Evolutionary conservation across 805 yeast species (phyloP).

Genomic region (Myxozyma kluyveri): DNA sequence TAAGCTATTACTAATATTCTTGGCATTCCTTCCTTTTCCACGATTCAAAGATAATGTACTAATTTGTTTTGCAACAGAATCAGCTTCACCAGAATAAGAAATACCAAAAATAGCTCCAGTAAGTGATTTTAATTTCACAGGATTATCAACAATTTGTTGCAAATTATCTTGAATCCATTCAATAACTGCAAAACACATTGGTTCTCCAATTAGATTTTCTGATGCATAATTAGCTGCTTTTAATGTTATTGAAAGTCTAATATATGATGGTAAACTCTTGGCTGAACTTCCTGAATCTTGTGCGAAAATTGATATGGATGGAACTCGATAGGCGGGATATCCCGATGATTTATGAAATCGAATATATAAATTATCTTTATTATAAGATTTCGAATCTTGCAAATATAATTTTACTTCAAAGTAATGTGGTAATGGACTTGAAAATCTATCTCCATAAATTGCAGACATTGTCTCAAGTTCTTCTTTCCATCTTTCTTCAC

Average conservation of each 20-base stretch:
- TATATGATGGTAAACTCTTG: constrained; percentile 50
- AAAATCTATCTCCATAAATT: constrained; percentile 50
- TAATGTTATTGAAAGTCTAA: constrained; percentile 38
- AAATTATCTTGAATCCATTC: constrained; percentile 77
- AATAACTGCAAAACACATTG: constrained; percentile 61
- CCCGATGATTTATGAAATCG: constrained; percentile 24
- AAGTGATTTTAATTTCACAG: constrained; percentile 61
- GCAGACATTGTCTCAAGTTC: constrained; percentile 67
- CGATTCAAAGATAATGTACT: constrained; percentile 15
- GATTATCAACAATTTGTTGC: constrained; percentile 58
- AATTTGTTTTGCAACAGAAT: constrained; percentile 20
- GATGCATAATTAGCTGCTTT: constrained; percentile 36
- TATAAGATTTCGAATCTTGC: constrained; percentile 5
- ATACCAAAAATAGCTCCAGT: constrained; percentile 32
- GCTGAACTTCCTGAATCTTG: constrained; percentile 8
- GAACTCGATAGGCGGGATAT: constrained; percentile 25
- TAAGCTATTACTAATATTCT: constrained; percentile 1
- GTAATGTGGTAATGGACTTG: constrained; percentile 18
- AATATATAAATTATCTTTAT: constrained; percentile 20
- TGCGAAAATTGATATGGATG: constrained; percentile 28
- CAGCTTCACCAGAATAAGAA: constrained; percentile 33
- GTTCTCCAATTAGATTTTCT: constrained; percentile 56
- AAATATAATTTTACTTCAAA: constrained; percentile 24
- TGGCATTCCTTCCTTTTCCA: background rate
- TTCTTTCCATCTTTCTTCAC: constrained; percentile 61